A percentile compares a stretch with the other conserved stretches of the same genome.
Evolutionary conservation across 2,329 filamentous ascomycete species (phyloP).

Genomic region (Colletotrichum melonis): DNA sequence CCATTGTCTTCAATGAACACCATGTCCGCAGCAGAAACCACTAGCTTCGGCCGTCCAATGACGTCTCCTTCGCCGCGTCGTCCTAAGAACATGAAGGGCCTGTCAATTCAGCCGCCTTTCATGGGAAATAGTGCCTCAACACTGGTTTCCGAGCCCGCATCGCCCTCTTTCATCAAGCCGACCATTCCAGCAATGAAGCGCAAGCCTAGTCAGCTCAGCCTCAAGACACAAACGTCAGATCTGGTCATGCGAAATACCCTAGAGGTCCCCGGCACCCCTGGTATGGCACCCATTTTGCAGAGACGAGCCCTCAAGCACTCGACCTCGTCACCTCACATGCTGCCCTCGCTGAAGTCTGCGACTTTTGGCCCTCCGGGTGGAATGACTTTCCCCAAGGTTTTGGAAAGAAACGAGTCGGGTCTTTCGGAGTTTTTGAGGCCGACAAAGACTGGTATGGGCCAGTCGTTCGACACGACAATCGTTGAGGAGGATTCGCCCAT

Average conservation of each 20-base stretch:
- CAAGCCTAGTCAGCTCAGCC: conserved; percentile 81
- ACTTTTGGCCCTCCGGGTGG: conserved; percentile 71
- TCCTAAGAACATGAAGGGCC: conserved; percentile 84
- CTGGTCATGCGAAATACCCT: conserved; percentile 60
- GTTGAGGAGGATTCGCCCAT: conserved; percentile 69
- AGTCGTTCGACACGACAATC: conserved; percentile 56
- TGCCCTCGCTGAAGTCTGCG: conserved; percentile 67
- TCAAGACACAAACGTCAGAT: conserved; percentile 77
- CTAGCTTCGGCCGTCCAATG: conserved; percentile 66
- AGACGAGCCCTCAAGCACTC: conserved; percentile 74
- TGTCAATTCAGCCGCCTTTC: conserved; percentile 78
- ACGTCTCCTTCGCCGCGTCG: conserved; percentile 77
- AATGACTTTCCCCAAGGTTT: conserved; percentile 72
- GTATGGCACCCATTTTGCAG: conserved; percentile 68
- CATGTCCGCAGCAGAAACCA: conserved; percentile 56
- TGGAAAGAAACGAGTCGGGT: conserved; percentile 70
- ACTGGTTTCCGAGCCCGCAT: conserved; percentile 73
- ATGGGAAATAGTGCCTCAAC: conserved; percentile 54
- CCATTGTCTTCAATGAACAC: conserved; percentile 53
- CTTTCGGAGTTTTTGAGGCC: conserved; percentile 69
- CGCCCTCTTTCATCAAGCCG: conserved; percentile 84
- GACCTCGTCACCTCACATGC: conserved; percentile 74
- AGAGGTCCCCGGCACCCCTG: conserved; percentile 67
- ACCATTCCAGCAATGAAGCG: conserved; percentile 76
- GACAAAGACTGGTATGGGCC: conserved; percentile 53